Percentiles rank a stretch among this genome's conserved stretches.
Evolutionary conservation across 768 basidiomycete species (phyloP).

Genomic region (Hydnum rufescens): DNA sequence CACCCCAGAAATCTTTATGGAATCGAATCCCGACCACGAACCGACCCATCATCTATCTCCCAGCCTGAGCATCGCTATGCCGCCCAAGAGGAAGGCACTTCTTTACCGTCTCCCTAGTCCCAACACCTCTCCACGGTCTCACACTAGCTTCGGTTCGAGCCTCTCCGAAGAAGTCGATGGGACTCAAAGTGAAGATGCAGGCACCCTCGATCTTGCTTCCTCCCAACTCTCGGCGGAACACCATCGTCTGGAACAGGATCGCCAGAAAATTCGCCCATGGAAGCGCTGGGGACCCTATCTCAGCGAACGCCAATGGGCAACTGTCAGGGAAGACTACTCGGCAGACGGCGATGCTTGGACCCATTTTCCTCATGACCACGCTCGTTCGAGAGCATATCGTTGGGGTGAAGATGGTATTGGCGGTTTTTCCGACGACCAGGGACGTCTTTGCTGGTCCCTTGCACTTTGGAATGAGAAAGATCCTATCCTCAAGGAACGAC

Average conservation of each 20-base stretch:
- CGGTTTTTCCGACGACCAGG: constrained; percentile 92
- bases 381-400: constrained; percentile 80
- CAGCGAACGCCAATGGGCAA: constrained; percentile 97
- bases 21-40: too few species aligned
- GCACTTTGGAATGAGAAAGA: constrained; percentile 91
- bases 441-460: constrained; percentile 72
- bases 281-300: constrained; percentile 98
- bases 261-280: constrained; percentile 69
- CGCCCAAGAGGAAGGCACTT: too few species aligned
- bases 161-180: too few species aligned
- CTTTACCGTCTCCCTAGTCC: neutral
- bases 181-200: neutral
- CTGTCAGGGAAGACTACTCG: constrained; percentile 95
- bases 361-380: constrained; percentile 84
- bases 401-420: constrained; percentile 98
- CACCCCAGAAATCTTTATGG: too few species aligned
- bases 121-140: neutral
- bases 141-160: neutral
- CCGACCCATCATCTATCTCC: too few species aligned
- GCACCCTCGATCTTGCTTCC: neutral
- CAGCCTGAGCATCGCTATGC: too few species aligned
- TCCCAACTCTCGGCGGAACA: constrained; percentile 45
- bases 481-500: constrained; percentile 82
- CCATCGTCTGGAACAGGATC: constrained; percentile 64
- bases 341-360: constrained; percentile 87